Evolutionary conservation across 2,329 filamentous ascomycete species (phyloP).

Genomic region (Aureobasidium pullulans): DNA sequence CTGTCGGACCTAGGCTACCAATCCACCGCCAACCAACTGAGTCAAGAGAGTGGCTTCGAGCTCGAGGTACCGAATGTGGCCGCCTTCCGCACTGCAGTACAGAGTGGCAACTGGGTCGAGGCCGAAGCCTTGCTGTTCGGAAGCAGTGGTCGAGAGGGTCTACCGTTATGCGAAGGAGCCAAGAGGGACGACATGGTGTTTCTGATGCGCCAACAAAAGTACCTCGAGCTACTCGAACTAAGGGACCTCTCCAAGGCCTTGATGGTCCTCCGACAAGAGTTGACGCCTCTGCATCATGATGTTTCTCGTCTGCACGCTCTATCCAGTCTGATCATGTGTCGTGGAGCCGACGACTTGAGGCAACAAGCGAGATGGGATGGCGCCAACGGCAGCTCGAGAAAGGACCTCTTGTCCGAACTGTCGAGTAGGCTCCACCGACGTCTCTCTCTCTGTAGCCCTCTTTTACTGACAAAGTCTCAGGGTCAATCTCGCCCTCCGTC

Average conservation of each 20-base stretch:
- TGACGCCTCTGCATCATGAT: slow-evolving; percentile 80
- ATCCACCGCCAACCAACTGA: slow-evolving; percentile 65
- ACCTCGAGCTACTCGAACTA: slow-evolving; percentile 77
- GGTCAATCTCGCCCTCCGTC: slow-evolving; percentile 86
- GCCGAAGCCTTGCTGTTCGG: slow-evolving; percentile 75
- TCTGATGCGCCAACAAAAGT: slow-evolving; percentile 87
- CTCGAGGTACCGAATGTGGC: slow-evolving; percentile 80
- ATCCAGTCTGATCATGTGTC: slow-evolving; percentile 86
- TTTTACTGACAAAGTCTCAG: slow-evolving; percentile 36
- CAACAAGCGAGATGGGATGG: slow-evolving; percentile 78
- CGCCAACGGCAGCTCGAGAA: slow-evolving; percentile 65
- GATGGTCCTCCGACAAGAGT: slow-evolving; percentile 74
- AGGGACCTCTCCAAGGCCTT: slow-evolving; percentile 68
- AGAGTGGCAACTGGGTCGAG: slow-evolving; percentile 72
- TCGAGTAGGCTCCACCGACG: slow-evolving; percentile 56
- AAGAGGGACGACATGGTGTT: slow-evolving; percentile 78
- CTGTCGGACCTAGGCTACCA: slow-evolving; percentile 82
- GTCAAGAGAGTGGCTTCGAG: slow-evolving; percentile 75
- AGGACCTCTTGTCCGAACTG: slow-evolving; percentile 67
- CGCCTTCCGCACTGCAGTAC: slow-evolving; percentile 73
- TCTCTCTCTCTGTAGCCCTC: background rate
- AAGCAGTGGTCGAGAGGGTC: slow-evolving; percentile 35
- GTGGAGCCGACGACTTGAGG: slow-evolving; percentile 67
- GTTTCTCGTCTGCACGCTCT: slow-evolving; percentile 70
- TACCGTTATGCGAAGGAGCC: slow-evolving; percentile 68